A percentile compares a stretch with the other conserved stretches of the same genome.
phyloP scores from a whole-genome alignment of 192 early-diverging fungal species.

The Backusella macrospora region DNA sequence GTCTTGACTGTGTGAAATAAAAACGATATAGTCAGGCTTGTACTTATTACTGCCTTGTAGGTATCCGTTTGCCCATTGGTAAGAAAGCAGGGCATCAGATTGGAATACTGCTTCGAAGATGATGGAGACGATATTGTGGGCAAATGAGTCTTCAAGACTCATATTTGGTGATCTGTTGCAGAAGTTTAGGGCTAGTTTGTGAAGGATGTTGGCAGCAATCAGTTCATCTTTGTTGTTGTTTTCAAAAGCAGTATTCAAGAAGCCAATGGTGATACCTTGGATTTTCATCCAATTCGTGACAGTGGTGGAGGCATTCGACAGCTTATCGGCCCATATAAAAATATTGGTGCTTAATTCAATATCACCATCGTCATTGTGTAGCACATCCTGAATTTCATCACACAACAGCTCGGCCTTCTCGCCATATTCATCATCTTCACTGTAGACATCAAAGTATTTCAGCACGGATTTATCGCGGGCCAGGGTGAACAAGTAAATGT shows the following conservation, averaged over 20 bases:
- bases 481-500: constrained; percentile 7
- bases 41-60: constrained; percentile 1
- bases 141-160: constrained; percentile 12
- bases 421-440: constrained; percentile 8
- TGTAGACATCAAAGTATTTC: neutral
- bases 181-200: constrained; percentile 5
- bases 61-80: neutral
- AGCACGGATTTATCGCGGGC: neutral
- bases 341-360: neutral
- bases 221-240: constrained; percentile 2
- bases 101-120: constrained; percentile 6
- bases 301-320: constrained; percentile 5
- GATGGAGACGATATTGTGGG: constrained; percentile 2
- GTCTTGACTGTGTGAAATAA: constrained; percentile 7
- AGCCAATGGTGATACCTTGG: constrained; percentile 4
- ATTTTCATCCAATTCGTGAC: constrained; percentile 2
- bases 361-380: constrained; percentile 6
- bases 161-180: constrained; percentile 1
- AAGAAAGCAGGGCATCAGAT: constrained; percentile 4
- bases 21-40: constrained; percentile 6
- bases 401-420: neutral
- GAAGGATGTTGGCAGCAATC: constrained; percentile 10
- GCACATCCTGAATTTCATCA: constrained; percentile 1
- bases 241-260: constrained; percentile 7
- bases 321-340: constrained; percentile 8